A percentile compares a stretch with the other conserved stretches of the same genome.
Evolutionary conservation across 1,284 basidiomycete genomes (phyloP).

Genomic region (Hymenochaete sp.): DNA sequence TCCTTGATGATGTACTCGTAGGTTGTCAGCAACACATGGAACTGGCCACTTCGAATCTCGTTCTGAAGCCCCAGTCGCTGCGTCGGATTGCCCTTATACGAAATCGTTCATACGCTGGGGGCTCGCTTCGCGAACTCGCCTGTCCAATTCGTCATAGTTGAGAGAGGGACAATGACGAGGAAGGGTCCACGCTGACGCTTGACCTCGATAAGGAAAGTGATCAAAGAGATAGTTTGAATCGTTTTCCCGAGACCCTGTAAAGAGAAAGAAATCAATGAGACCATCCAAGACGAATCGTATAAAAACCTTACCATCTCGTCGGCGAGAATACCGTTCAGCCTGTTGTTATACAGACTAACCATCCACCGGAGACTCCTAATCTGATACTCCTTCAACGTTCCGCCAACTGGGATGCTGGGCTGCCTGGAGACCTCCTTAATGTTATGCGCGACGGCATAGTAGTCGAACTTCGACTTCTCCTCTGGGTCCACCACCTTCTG

Average conservation of each 20-base stretch:
- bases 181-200: slow-evolving; percentile 93
- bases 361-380: slow-evolving; percentile 95
- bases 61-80: slow-evolving; percentile 70
- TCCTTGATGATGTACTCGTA: slow-evolving; percentile 99
- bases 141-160: slow-evolving; percentile 98
- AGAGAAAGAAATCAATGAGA: slow-evolving; percentile 9
- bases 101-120: slow-evolving; percentile 74
- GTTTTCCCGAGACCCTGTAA: slow-evolving; percentile 90
- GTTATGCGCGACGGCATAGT: slow-evolving; percentile 93
- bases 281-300: slow-evolving; percentile 17
- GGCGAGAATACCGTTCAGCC: slow-evolving; percentile 92
- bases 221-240: slow-evolving; percentile 92
- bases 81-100: slow-evolving; percentile 91
- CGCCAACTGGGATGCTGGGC: slow-evolving; percentile 75
- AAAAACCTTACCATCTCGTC: slow-evolving; percentile 84
- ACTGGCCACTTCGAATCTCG: slow-evolving; percentile 71
- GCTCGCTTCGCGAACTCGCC: slow-evolving; percentile 98
- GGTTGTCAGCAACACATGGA: slow-evolving; percentile 95
- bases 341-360: slow-evolving; percentile 98
- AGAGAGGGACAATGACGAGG: slow-evolving; percentile 95
- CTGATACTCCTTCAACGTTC: slow-evolving; percentile 89
- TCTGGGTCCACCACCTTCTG: slow-evolving; percentile 61
- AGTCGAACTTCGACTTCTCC: slow-evolving; percentile 81
- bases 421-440: slow-evolving; percentile 86
- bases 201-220: slow-evolving; percentile 91